Evolutionary conservation across 192 early-diverging fungal genomes (phyloP).

Genomic region (Mortierella claussenii): DNA sequence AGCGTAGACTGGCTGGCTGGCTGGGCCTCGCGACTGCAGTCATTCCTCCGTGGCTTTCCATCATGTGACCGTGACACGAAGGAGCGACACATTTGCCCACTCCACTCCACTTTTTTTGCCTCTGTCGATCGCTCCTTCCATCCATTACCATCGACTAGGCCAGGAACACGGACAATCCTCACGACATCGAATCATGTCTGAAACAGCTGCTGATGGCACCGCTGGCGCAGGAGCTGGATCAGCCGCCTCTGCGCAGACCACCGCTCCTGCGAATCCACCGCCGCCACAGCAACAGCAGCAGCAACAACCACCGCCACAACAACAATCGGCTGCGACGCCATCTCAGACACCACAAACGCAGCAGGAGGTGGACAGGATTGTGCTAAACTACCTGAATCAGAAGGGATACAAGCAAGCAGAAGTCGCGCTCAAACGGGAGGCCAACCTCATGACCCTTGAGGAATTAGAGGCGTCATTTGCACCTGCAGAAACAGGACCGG

Average conservation of each 20-base stretch:
- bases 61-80: too few relatives aligned
- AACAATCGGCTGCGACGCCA: conserved; percentile 6
- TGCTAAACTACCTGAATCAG: conserved; percentile 71
- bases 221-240: conserved; percentile 11
- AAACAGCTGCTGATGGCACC: conserved; percentile 28
- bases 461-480: conserved; percentile 48
- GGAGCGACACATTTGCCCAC: too few relatives aligned
- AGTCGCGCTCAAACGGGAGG: conserved; percentile 70
- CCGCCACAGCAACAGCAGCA: conserved; percentile 1
- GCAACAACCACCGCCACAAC: too few relatives aligned
- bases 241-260: conserved; percentile 1
- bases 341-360: conserved; percentile 35
- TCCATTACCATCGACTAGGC: background rate
- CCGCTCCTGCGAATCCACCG: conserved; percentile 6
- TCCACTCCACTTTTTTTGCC: too few relatives aligned
- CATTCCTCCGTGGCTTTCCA: too few relatives aligned
- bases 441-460: conserved; percentile 58
- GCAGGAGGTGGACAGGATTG: conserved; percentile 67
- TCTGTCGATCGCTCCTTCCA: too few relatives aligned
- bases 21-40: too few relatives aligned
- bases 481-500: background rate
- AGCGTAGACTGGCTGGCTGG: too few relatives aligned
- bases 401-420: conserved; percentile 80
- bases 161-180: background rate
- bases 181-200: conserved; percentile 20